phyloP scores from a whole-genome alignment of 352 stramenopile genomes.

The Phytophthora quininea region DNA sequence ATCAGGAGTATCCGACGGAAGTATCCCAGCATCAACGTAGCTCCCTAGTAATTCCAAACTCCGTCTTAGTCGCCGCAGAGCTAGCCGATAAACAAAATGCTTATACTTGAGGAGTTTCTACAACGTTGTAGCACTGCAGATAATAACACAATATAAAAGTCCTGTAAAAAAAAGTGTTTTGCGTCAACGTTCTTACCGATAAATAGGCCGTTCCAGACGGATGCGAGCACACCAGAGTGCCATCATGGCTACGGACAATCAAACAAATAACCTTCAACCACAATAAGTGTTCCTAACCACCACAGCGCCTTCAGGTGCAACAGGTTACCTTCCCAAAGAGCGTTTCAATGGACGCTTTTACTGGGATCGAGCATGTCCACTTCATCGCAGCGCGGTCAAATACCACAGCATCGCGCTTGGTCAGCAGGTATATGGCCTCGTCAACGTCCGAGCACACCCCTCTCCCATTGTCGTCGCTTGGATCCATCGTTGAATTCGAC shows the following conservation, averaged over 20 bases:
- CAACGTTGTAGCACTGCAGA: slow-evolving; percentile 43
- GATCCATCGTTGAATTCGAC: no score
- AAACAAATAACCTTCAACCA: slow-evolving; percentile 40
- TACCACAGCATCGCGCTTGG: slow-evolving; percentile 54
- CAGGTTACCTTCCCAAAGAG: slow-evolving; percentile 52
- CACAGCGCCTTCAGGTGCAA: no score
- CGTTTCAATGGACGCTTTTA: slow-evolving; percentile 49
- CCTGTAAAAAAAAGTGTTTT: no score
- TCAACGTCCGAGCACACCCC: slow-evolving; percentile 45
- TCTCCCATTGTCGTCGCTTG: slow-evolving; percentile 2
- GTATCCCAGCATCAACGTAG: slow-evolving; percentile 35
- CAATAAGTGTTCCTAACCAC: neutral
- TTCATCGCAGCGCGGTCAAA: slow-evolving; percentile 44
- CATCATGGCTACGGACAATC: slow-evolving; percentile 51
- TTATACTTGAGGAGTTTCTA: slow-evolving; percentile 41
- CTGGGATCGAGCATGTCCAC: slow-evolving; percentile 53
- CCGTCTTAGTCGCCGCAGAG: no score
- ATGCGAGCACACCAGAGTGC: slow-evolving; percentile 61
- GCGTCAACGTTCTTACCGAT: slow-evolving; percentile 31
- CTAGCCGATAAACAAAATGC: neutral
- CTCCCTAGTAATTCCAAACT: slow-evolving; percentile 19
- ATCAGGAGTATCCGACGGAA: slow-evolving; percentile 7
- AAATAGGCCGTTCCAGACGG: slow-evolving; percentile 47
- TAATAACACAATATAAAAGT: neutral
- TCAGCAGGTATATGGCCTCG: slow-evolving; percentile 56